Evolutionary conservation across 495 filamentous ascomycete species (phyloP).

Genomic region (Trichoderma parareesei): DNA sequence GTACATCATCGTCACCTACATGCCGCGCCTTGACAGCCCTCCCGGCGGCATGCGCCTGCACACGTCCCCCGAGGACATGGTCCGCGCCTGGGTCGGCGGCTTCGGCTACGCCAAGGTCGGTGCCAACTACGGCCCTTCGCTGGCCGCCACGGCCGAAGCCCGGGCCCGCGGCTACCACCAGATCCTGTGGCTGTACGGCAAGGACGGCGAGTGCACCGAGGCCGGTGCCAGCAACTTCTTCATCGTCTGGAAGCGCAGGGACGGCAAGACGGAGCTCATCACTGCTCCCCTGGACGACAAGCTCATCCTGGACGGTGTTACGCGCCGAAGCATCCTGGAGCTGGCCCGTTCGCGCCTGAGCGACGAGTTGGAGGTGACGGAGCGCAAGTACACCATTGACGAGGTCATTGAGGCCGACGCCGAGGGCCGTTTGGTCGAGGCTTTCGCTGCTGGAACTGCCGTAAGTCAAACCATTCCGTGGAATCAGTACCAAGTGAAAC

Average conservation of each 20-base stretch:
- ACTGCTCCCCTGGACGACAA: slow-evolving; percentile 75
- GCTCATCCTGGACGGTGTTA: slow-evolving; percentile 81
- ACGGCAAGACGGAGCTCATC: slow-evolving; percentile 62
- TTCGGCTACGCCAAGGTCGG: slow-evolving; percentile 87
- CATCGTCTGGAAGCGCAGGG: slow-evolving; percentile 64
- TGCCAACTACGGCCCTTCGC: slow-evolving; percentile 80
- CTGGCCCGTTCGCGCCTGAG: slow-evolving; percentile 56
- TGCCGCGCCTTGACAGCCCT: slow-evolving; percentile 53
- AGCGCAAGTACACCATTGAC: slow-evolving; percentile 69
- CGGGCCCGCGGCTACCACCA: slow-evolving; percentile 66
- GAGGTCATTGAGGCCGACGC: slow-evolving; percentile 65
- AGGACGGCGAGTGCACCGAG: slow-evolving; percentile 70
- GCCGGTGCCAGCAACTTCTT: slow-evolving; percentile 94
- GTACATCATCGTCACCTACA: slow-evolving; percentile 68
- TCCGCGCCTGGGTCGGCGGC: slow-evolving; percentile 88
- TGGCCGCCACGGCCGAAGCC: slow-evolving; percentile 69
- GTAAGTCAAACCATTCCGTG: slow-evolving; percentile 38
- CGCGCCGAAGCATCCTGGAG: slow-evolving; percentile 65
- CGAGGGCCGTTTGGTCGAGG: slow-evolving; percentile 73
- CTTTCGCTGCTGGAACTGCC: slow-evolving; percentile 83
- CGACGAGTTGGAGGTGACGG: slow-evolving; percentile 61
- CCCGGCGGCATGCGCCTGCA: slow-evolving; percentile 64
- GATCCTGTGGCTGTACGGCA: slow-evolving; percentile 85
- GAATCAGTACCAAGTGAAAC: not conserved
- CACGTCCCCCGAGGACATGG: slow-evolving; percentile 64